These are phyloP conservation scores for Beauveria scarabaeidicola DNA, from an alignment of 2,329 filamentous ascomycete species.

Conservation along the genomic window DNA sequence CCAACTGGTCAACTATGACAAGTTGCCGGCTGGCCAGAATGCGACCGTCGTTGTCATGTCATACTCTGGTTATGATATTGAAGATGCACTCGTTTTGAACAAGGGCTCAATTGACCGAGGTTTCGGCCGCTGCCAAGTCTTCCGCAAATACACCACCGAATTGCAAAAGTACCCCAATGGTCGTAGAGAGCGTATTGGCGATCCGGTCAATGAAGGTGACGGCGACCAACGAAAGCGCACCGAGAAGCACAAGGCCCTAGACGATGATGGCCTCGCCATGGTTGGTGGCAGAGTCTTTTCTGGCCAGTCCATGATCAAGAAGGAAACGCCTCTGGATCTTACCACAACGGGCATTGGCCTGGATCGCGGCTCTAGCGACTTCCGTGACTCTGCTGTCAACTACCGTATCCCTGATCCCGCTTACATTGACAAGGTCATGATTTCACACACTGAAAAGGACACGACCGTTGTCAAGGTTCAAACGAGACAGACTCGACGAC, in stretches of 20 bases:
- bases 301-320: slow-evolving; percentile 85
- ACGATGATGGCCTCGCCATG: slow-evolving; percentile 78
- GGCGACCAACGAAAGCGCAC: slow-evolving; percentile 53
- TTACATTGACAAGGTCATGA: slow-evolving; percentile 94
- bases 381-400: slow-evolving; percentile 59
- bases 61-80: slow-evolving; percentile 98
- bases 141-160: slow-evolving; percentile 83
- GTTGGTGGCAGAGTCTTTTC: slow-evolving; percentile 72
- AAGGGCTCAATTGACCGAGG: slow-evolving; percentile 92
- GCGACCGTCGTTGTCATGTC: slow-evolving; percentile 99
- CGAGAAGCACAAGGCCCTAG: slow-evolving; percentile 64
- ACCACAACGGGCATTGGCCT: slow-evolving; percentile 62
- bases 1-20: slow-evolving; percentile 93
- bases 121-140: slow-evolving; percentile 95
- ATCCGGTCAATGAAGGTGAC: slow-evolving; percentile 45
- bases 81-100: slow-evolving; percentile 93
- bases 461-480: slow-evolving; percentile 86
- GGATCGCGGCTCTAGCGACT: slow-evolving; percentile 54
- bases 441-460: slow-evolving; percentile 82
- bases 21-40: slow-evolving; percentile 92
- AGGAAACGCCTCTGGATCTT: slow-evolving; percentile 74
- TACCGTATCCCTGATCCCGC: slow-evolving; percentile 79
- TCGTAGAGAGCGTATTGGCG: slow-evolving; percentile 57
- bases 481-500: slow-evolving; percentile 88
- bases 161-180: slow-evolving; percentile 86